A percentile compares a stretch with the other conserved stretches of the same genome.
Conservation (phyloP, 495 filamentous ascomycete species). For the Penicillium verhagenii region DNA sequence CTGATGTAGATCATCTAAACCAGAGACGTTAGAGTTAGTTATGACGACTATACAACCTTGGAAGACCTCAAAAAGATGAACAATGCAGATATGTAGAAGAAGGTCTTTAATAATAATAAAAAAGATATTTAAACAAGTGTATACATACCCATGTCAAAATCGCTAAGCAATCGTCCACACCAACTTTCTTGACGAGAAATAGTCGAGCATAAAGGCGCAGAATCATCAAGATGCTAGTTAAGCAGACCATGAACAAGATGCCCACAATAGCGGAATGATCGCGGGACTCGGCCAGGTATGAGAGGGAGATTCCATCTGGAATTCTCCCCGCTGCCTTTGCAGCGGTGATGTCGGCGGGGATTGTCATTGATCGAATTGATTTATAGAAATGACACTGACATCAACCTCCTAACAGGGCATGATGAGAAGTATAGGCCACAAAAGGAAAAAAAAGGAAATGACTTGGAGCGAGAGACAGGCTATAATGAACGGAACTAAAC, state of each 20-base stretch:
- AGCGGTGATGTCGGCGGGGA: slow-evolving; percentile 30
- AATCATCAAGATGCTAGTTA: slow-evolving; percentile 30
- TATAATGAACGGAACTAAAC: slow-evolving; percentile 5
- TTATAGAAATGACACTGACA: slow-evolving; percentile 13
- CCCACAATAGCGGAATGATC: slow-evolving; percentile 38
- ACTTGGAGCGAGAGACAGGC: neutral
- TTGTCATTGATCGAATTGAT: slow-evolving; percentile 24
- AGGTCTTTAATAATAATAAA: too few species aligned
- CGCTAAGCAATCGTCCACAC: slow-evolving; percentile 38
- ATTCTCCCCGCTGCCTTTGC: slow-evolving; percentile 32
- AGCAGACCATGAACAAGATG: slow-evolving; percentile 38
- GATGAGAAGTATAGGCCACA: neutral
- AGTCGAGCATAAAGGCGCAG: slow-evolving; percentile 34
- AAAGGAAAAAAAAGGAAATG: too few species aligned
- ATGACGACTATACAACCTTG: neutral
- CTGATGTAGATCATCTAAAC: slow-evolving; percentile 30
- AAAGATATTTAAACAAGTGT: too few species aligned
- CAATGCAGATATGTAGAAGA: neutral
- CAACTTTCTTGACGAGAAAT: slow-evolving; percentile 33
- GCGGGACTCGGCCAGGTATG: slow-evolving; percentile 40
- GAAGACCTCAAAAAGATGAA: neutral
- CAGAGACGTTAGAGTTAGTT: neutral
- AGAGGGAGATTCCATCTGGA: slow-evolving; percentile 30
- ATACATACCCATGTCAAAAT: slow-evolving; percentile 35
- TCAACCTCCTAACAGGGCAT: slow-evolving; percentile 1